Evolutionary conservation across 371 early-diverging fungal genomes (phyloP).

Genomic region (Smittium culicis): DNA sequence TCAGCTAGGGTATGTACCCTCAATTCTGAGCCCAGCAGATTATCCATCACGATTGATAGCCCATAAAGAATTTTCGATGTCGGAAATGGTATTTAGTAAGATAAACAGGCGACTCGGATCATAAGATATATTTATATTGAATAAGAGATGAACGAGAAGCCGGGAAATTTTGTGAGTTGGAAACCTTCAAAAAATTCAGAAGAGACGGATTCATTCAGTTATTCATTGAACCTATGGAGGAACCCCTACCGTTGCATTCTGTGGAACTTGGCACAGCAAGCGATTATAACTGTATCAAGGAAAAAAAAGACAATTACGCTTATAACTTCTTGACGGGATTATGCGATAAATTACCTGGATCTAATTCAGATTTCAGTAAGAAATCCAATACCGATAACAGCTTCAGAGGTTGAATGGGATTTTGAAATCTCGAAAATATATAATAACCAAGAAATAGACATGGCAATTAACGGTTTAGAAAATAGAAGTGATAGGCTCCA

Average conservation of each 20-base stretch:
- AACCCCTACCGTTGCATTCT: neutral
- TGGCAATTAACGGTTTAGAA: neutral
- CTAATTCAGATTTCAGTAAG: neutral
- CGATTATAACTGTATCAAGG: neutral
- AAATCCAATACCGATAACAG: neutral
- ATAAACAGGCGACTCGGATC: neutral
- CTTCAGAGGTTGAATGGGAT: neutral
- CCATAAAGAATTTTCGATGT: neutral
- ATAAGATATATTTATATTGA: neutral
- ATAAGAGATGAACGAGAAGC: neutral
- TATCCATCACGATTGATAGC: neutral
- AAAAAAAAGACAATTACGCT: neutral
- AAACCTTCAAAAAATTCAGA: neutral
- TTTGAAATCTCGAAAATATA: neutral
- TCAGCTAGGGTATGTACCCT: neutral
- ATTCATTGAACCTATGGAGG: neutral
- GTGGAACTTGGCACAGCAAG: neutral
- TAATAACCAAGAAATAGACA: neutral
- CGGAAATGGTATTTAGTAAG: neutral
- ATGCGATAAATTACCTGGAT: neutral
- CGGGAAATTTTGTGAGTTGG: neutral
- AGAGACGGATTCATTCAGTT: neutral
- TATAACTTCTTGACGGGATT: neutral
- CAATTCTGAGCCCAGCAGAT: constrained; percentile 4
- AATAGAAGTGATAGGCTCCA: neutral